Evolutionary conservation across 129 eudicot genomes (phyloP).

Genomic region (Pulicaria dysenterica): DNA sequence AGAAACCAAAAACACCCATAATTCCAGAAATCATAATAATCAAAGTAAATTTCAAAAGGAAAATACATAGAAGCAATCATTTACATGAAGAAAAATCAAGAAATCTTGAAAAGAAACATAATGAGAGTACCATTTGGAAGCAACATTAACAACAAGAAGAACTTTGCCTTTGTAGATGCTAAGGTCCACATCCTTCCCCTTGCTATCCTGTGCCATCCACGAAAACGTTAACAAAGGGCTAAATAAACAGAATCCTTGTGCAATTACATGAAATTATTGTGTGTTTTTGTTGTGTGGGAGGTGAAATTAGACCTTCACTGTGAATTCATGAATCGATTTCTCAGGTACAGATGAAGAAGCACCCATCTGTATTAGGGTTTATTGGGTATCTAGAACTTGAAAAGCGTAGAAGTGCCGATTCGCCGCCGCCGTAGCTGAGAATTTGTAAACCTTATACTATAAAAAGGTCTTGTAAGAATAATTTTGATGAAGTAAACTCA

Average conservation of each 20-base stretch:
- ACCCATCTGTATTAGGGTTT: constrained; percentile 49
- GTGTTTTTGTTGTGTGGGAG: not conserved
- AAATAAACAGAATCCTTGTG: no score
- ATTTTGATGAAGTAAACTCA: no score
- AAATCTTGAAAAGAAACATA: not conserved
- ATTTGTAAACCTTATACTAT: no score
- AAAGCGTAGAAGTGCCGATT: no score
- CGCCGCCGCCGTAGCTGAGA: no score
- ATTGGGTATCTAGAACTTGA: no score
- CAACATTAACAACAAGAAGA: constrained; percentile 90
- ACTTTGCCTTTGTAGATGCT: constrained; percentile 79
- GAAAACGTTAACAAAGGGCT: no score
- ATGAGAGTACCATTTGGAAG: constrained; percentile 71
- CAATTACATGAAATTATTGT: not conserved
- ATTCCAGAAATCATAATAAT: not conserved
- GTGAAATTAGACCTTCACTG: constrained; percentile 53
- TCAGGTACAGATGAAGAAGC: constrained; percentile 67
- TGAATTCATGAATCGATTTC: constrained; percentile 70
- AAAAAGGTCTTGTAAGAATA: no score
- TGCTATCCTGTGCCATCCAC: constrained; percentile 52
- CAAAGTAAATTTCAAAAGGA: not conserved
- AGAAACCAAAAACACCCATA: constrained; percentile 1
- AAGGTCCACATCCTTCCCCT: constrained; percentile 78
- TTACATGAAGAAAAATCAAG: no score
- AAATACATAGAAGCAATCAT: no score